Evolutionary conservation across 768 basidiomycete species (phyloP).

Genomic region (Tubosaeta brunneosetosa): DNA sequence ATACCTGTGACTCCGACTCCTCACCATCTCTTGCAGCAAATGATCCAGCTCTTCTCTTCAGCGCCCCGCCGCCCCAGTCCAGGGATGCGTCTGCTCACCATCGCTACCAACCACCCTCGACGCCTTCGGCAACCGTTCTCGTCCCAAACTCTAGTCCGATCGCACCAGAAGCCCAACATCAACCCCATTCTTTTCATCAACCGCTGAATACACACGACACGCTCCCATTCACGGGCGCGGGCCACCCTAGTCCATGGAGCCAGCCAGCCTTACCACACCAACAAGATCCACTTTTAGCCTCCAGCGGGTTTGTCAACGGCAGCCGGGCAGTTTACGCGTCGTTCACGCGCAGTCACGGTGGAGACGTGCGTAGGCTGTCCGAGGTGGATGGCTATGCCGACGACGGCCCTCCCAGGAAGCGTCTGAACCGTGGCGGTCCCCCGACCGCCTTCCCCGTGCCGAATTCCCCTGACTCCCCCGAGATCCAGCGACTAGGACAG

Average conservation of each 20-base stretch:
- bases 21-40: slow-evolving; percentile 60
- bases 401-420: slow-evolving; percentile 69
- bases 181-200: slow-evolving; percentile 37
- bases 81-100: slow-evolving; percentile 70
- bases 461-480: slow-evolving; percentile 50
- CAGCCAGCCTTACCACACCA: slow-evolving; percentile 30
- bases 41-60: slow-evolving; percentile 42
- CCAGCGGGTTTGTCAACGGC: slow-evolving; percentile 53
- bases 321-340: slow-evolving; percentile 46
- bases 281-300: slow-evolving; percentile 53
- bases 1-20: slow-evolving; percentile 22
- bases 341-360: slow-evolving; percentile 40
- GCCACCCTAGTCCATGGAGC: slow-evolving; percentile 35
- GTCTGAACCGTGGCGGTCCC: slow-evolving; percentile 50
- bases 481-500: slow-evolving; percentile 49
- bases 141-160: slow-evolving; percentile 76
- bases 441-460: slow-evolving; percentile 29
- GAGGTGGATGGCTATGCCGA: slow-evolving; percentile 39
- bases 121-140: slow-evolving; percentile 51
- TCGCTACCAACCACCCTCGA: slow-evolving; percentile 50
- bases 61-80: slow-evolving; percentile 56
- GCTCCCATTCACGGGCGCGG: slow-evolving; percentile 38
- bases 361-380: slow-evolving; percentile 35
- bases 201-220: slow-evolving; percentile 40
- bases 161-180: slow-evolving; percentile 36